Evolutionary conservation across 208 protist genomes (phyloP).

Genomic region (Trypanosoma congolense): DNA sequence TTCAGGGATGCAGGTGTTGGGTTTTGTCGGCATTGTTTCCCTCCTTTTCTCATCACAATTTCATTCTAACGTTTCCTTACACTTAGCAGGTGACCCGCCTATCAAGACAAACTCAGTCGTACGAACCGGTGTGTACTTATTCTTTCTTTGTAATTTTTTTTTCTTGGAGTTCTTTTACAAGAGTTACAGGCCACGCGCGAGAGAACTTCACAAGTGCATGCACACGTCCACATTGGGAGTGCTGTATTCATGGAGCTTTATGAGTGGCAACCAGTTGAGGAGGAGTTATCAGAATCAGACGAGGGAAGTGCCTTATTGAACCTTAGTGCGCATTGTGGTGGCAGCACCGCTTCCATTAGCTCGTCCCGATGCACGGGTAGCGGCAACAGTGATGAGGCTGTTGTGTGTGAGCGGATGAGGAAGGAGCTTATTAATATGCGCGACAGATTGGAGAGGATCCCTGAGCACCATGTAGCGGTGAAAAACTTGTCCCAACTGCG

Average conservation of each 20-base stretch:
- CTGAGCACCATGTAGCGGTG: neutral
- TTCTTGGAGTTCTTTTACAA: too few relatives aligned
- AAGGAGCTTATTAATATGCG: conserved; percentile 1
- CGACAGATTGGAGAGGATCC: conserved; percentile 4
- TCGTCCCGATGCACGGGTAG: neutral
- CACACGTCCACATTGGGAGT: too few relatives aligned
- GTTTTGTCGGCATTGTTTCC: too few relatives aligned
- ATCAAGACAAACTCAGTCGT: too few relatives aligned
- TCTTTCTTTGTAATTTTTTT: too few relatives aligned
- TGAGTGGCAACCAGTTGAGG: conserved; percentile 26
- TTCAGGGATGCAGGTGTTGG: too few relatives aligned
- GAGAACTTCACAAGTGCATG: too few relatives aligned
- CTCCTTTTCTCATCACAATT: too few relatives aligned
- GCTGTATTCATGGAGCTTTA: conserved; percentile 60
- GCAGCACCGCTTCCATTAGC: neutral
- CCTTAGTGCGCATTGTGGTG: conserved; percentile 28
- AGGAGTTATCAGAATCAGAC: neutral
- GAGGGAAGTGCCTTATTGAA: conserved; percentile 10
- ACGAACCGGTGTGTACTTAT: too few relatives aligned
- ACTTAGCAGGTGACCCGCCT: too few relatives aligned
- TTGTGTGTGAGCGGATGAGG: neutral
- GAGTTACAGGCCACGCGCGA: too few relatives aligned
- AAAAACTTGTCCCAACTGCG: neutral
- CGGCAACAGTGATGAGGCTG: neutral
- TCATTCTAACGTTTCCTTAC: too few relatives aligned